Evolutionary conservation across 495 filamentous ascomycete genomes (phyloP), one percentile per base, ranked within the genome.

Genomic region (Lentithecium fluviatile): DNA sequence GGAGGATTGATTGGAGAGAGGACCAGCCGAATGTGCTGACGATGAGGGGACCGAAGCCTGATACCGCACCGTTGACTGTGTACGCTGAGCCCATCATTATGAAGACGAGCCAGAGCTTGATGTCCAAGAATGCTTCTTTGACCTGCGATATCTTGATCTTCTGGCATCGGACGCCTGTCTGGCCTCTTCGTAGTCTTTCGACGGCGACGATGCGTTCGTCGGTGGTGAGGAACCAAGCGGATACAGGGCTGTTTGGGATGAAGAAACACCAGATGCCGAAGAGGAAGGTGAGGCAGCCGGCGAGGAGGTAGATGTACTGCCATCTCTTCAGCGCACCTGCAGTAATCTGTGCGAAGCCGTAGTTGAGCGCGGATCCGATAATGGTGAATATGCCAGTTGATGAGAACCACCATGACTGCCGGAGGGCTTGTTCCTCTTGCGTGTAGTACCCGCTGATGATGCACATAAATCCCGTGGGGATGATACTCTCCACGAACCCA

Each of bases 21-120:
- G 76, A 75, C 70, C 81, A 91, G 55, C 87, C 88, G 62, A 90
- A 90, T 0, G 86, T 90, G 1, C 78, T 82, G 2, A 91, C 86
- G 58, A 90, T 89, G 4, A 90, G 71, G 2, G 87, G 86, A 0
- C 88, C 86, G 66, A 90, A 90, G 0, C 87, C 86, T n/a, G 79
- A 80, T n/a, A 89, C 83, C 3, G 85, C 87, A 19, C 87, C 87
- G 61, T 90, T 89, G 58, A 90, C 82, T 0, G 84, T 88, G 64
- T 89, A 88, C 72, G 82, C 82, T 13, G 78, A 70, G 25, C 75
- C 78, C 80, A 83, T 83, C 72, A 83, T 83, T n/a, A 83, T 69
- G 12, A 76, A 76, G 8, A 85, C 70, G 6, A 83, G 71, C 67
- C 80, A 85, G 17, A 83, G 37, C 61, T 81, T 82, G 12, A 80